These are phyloP conservation scores for Chytriomyces sp. DNA, from an alignment of 192 early-diverging fungal species.

Conservation along the genomic window DNA sequence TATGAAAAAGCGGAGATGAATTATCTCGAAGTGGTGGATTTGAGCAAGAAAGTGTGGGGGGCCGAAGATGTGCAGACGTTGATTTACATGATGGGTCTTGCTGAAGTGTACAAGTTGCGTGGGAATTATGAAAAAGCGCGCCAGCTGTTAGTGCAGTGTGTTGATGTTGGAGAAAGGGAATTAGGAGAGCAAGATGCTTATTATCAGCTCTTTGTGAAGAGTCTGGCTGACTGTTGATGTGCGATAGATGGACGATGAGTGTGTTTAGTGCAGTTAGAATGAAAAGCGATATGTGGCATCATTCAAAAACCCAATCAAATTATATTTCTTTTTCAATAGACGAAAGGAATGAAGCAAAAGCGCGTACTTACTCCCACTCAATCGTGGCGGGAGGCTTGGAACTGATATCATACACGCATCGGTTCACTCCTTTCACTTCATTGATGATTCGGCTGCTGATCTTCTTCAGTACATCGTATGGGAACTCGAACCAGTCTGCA, in stretches of 20 bases:
- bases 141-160: neutral
- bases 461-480: conserved; percentile 83
- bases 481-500: conserved; percentile 92
- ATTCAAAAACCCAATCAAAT: too few relatives aligned
- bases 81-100: conserved; percentile 4
- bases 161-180: neutral
- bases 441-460: conserved; percentile 98
- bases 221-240: neutral
- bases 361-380: conserved; percentile 85
- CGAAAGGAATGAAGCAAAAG: neutral
- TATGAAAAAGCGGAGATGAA: neutral
- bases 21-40: neutral
- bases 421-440: conserved; percentile 97
- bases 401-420: conserved; percentile 95
- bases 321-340: neutral
- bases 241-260: neutral
- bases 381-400: conserved; percentile 99
- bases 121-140: neutral
- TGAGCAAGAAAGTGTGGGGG: neutral
- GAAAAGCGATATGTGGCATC: too few relatives aligned
- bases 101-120: neutral
- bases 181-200: neutral
- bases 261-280: too few relatives aligned
- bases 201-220: neutral
- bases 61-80: neutral